Conservation (phyloP, 2,329 filamentous ascomycete genomes). For the Hymenoscyphus albidus region DNA sequence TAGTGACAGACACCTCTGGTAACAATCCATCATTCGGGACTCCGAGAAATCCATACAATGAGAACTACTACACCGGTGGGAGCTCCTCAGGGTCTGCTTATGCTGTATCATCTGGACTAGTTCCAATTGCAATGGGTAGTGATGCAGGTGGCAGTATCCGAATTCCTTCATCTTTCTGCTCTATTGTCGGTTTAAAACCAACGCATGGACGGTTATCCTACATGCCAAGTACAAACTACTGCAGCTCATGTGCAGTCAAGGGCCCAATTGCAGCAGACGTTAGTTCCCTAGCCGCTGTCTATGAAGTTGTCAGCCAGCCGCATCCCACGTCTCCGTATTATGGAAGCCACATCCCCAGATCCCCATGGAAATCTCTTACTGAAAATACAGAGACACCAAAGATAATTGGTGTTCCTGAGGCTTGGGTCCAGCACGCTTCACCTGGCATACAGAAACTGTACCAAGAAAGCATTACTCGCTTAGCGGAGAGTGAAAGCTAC, state of each 20-base stretch:
- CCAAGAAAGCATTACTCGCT: conserved; percentile 35
- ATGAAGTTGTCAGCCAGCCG: no score
- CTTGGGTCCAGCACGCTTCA: no score
- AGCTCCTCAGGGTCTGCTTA: conserved; percentile 91
- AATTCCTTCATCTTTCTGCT: conserved; percentile 29
- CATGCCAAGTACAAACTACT: no score
- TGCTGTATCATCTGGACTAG: conserved; percentile 64
- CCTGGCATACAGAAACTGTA: conserved; percentile 55
- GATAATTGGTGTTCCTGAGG: no score
- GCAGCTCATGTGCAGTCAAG: no score
- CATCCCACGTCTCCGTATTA: no score
- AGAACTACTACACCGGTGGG: conserved; percentile 71
- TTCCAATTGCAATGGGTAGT: conserved; percentile 72
- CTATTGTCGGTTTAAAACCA: conserved; percentile 74
- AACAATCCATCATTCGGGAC: conserved; percentile 82
- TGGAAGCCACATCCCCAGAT: no score
- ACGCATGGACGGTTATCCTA: conserved; percentile 61
- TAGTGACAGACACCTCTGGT: conserved; percentile 58
- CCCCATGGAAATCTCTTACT: no score
- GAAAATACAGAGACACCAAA: no score
- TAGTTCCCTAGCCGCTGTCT: no score
- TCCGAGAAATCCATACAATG: conserved; percentile 70
- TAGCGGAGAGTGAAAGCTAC: conserved; percentile 37
- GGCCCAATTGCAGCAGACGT: no score
- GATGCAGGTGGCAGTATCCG: conserved; percentile 72